Conservation (phyloP, 1,284 basidiomycete genomes). For the Trichosporon coremiiforme region DNA sequence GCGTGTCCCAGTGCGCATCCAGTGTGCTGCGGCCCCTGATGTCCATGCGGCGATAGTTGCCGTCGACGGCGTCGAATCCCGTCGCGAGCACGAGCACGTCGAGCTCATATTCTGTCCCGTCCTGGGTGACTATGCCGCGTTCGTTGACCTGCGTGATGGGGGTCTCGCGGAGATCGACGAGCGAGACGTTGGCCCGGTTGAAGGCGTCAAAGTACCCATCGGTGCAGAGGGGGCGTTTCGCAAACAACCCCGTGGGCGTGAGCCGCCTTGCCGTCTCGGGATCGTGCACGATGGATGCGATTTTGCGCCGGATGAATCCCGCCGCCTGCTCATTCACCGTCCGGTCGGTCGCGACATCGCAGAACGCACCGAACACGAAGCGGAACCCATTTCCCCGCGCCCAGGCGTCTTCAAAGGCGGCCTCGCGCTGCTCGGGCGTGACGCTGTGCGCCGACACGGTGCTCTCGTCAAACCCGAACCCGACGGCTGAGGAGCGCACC, state of each 20-base stretch:
- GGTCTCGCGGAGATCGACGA: constrained; percentile 24
- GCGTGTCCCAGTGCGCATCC: constrained; percentile 25
- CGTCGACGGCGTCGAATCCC: constrained; percentile 29
- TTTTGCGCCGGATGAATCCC: constrained; percentile 27
- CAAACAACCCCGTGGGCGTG: constrained; percentile 23
- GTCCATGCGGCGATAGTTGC: constrained; percentile 26
- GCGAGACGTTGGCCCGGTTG: constrained; percentile 28
- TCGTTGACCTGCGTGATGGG: constrained; percentile 21
- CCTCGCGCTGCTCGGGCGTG: constrained; percentile 20
- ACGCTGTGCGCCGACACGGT: constrained; percentile 14
- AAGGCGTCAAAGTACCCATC: constrained; percentile 29
- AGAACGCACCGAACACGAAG: constrained; percentile 31
- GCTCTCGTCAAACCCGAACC: constrained; percentile 25
- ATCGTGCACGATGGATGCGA: constrained; percentile 24
- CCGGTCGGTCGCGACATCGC: constrained; percentile 20
- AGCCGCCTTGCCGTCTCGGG: constrained; percentile 24
- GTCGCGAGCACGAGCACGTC: constrained; percentile 28
- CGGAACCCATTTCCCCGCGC: constrained; percentile 26
- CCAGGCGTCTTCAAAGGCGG: constrained; percentile 24
- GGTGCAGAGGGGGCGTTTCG: constrained; percentile 27
- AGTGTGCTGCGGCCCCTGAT: constrained; percentile 23
- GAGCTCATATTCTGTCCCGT: constrained; percentile 24
- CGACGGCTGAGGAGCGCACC: constrained; percentile 20
- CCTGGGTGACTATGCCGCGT: constrained; percentile 20
- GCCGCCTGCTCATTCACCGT: constrained; percentile 26